Evolutionary conservation across 257 asterid genomes (phyloP), one percentile per base, ranked within the genome.

Genomic region (Capsicum chinense): DNA sequence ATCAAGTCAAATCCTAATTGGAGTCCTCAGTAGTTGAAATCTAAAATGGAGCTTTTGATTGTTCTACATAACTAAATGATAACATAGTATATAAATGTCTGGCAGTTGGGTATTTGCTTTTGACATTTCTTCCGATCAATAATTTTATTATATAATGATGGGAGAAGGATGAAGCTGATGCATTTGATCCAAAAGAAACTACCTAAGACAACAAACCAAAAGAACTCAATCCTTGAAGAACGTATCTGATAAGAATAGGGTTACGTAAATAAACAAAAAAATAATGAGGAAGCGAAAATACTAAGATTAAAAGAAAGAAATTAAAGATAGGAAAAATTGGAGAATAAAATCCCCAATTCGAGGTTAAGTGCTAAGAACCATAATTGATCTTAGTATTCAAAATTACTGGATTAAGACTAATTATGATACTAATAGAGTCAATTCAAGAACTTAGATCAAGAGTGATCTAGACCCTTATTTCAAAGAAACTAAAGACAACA

Each of bases 81-180:
- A 50, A 3, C 62, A 48, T 21, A 42, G 19, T 74, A 21, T 13
- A 74, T 50, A 50, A 39, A 21, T 74, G 60, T 50, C 62, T 74
- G 62, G 21, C 81, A 21, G 14, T 74, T 52, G 3, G 62, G 19
- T 74, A 52, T 74, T 74, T 74, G 44, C 44, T 50, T 50, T 21
- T 74, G 81, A 74, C 19, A 35, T 69, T 67, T 44, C 33, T 70
- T 67, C 87, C 79, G 52, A 48, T 74, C 44, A 74, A 50, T 50
- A 13, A 74, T 74, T 74, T 80, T 87, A 26, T 62, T 74, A 62
- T 87, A 50, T 66, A 82, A 96, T 98, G 99, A 86, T 96, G 99
- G 99, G 99, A 96, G 88, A 93, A 91, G 83, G 98, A 97, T 73
- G 99, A 96, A 90, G 92, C 86, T 37, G 98, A 94, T 89, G 97